Conservation (phyloP, 129 eudicot genomes). For the Daucus carota region DH1_v3.0 NC_030387.2:38616001-38616500, state of each 20-base stretch:
- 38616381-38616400: conserved; percentile 69
- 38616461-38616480: not conserved
- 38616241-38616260: no score
- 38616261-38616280: no score
- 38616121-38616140: conserved; percentile 3
- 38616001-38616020: not conserved
- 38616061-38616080: not conserved
- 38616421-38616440: not conserved
- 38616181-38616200: conserved; percentile 93
- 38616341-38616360: conserved; percentile 99
- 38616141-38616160: conserved; percentile 79
- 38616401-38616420: conserved; percentile 65
- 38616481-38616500: not conserved
- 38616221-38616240: not conserved
- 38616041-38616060: not conserved
- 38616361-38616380: conserved; percentile 67
- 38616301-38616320: conserved; percentile 6
- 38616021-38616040: not conserved
- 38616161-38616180: conserved; percentile 76
- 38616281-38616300: not conserved
- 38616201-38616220: conserved; percentile 92
- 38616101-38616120: not conserved
- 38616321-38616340: conserved; percentile 40
- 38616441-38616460: conserved; percentile 4
- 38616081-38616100: not conserved